These are phyloP conservation scores for Curvularia sp. DNA, from an alignment of 2,329 filamentous ascomycete species.

Conservation along the genomic window DNA sequence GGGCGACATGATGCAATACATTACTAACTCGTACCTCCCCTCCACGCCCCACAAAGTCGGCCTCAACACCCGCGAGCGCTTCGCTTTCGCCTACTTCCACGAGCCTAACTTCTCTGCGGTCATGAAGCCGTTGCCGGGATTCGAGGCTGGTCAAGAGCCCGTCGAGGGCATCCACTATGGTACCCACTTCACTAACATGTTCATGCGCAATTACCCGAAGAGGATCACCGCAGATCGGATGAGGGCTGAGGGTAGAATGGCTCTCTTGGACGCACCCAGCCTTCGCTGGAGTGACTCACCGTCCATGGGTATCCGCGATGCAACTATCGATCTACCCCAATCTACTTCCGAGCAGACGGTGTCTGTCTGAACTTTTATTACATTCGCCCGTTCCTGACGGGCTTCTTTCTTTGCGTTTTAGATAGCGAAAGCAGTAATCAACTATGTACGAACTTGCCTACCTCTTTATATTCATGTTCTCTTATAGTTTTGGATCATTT, in stretches of 20 bases:
- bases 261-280: constrained; percentile 7
- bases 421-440: background rate
- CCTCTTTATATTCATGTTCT: no score
- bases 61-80: constrained; percentile 19
- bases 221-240: constrained; percentile 12
- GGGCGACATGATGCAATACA: constrained; percentile 21
- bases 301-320: background rate
- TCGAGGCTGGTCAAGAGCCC: constrained; percentile 11
- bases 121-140: constrained; percentile 15
- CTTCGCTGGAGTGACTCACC: background rate
- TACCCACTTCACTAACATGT: constrained; percentile 20
- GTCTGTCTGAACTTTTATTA: background rate
- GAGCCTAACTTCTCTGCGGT: constrained; percentile 19
- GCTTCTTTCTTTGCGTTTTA: background rate
- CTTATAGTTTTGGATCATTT: no score
- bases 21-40: constrained; percentile 18
- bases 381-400: background rate
- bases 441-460: no score
- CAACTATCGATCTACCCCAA: background rate
- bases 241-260: constrained; percentile 13
- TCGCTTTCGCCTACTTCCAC: constrained; percentile 20
- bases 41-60: constrained; percentile 19
- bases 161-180: constrained; percentile 16
- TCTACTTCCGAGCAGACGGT: background rate
- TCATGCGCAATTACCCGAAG: constrained; percentile 19